Base-by-base conservation (phyloP, 1,284 basidiomycete species). In the Leccinum cinnamomeum region DNA sequence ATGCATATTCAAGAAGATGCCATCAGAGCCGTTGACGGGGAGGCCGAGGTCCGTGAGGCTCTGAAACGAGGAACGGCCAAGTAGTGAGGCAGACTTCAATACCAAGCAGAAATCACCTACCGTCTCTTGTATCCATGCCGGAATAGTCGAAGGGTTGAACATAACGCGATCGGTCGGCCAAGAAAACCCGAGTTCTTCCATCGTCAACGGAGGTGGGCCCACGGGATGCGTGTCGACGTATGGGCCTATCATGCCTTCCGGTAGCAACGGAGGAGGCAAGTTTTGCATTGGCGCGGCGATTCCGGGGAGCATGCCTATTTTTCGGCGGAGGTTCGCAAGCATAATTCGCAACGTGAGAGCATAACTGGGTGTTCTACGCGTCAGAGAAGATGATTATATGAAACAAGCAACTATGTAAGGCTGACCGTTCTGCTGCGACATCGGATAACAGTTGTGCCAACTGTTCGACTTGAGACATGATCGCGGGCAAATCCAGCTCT, bases 341-440 rank as follows among this genome's bases (percentile, higher is more conserved):
- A 96, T 95, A 70, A 96, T 89, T 59, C 93, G 88, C 50, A 96
- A 80, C 1, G 94, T 93, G 33, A 95, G 79, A 1, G 94, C 93
- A 74, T 97, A 96, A 53, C 92, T 91, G 58, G 1, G 44, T 53
- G 41, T 33, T 59, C 65, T 35, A 3, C 16, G 11, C 14, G 62
- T 70, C 51, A 62, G 68, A 59, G 53, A 58, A 16, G 18, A 62
- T 46, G 30, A 35, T 30, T 57, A 10, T 11, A 39, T 53, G 56
- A 44, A 46, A 55, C 7, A 63, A 58, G 46, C 23, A 54, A 48
- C 7, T 3, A 50, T 35, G 57, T 35, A n/a, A 60, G 64, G 56
- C 75, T 63, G 65, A 86, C 87, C 91, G 82, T 78, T 93, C 92
- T n/a, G 93, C 92, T 25, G 91, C 91, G 23, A 94, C 92, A 59